A percentile compares a stretch with the other conserved stretches of the same genome.
phyloP scores from a whole-genome alignment of 495 filamentous ascomycete genomes.

The Neurospora cerealis region DNA sequence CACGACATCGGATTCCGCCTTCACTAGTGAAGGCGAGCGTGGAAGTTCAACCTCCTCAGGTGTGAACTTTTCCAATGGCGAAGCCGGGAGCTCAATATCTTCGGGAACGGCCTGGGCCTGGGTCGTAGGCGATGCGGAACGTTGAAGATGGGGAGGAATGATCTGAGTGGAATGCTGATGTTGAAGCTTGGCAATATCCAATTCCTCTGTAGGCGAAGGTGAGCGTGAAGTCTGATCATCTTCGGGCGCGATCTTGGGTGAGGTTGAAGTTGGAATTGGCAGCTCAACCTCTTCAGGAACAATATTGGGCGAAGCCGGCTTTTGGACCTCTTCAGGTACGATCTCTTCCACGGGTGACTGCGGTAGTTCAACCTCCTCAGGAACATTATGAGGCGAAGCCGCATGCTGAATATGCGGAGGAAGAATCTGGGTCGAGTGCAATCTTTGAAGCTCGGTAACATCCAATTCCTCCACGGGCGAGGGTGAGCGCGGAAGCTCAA shows the following conservation, averaged over 20 bases:
- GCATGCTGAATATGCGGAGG: not conserved
- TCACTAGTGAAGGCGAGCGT: not conserved
- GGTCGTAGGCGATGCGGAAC: not conserved
- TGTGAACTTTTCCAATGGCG: not conserved
- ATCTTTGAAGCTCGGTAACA: not conserved
- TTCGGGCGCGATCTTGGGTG: not conserved
- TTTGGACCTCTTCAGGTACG: not conserved
- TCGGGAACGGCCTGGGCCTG: not conserved
- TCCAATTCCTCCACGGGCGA: not conserved
- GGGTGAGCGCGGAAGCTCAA: not conserved
- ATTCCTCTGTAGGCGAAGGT: not conserved
- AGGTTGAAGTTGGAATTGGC: no score
- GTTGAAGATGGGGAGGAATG: not conserved
- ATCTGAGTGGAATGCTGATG: not conserved
- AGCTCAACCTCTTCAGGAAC: no score
- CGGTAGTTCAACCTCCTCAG: not conserved
- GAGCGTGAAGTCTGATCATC: not conserved
- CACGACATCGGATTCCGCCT: not conserved
- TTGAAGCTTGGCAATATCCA: not conserved
- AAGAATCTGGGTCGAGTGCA: not conserved
- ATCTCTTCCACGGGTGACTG: not conserved
- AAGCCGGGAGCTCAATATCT: not conserved
- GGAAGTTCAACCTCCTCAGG: not conserved
- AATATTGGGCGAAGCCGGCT: no score
- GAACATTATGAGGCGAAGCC: not conserved